Conservation (phyloP, 192 early-diverging fungal genomes). For the Coemansia sp. region DNA sequence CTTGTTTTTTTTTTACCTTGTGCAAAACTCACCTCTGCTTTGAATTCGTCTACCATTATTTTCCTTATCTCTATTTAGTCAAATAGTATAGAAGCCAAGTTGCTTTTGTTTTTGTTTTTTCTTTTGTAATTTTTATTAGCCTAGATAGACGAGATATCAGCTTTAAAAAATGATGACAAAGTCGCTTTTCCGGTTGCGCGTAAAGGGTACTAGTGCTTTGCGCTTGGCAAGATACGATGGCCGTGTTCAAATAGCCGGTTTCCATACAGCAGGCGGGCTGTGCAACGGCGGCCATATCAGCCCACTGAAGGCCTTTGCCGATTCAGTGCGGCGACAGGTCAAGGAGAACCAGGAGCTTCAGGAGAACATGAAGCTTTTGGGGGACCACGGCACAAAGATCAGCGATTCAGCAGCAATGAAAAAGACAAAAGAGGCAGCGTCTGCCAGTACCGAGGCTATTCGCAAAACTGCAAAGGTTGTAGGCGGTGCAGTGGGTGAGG, state of each 20-base stretch:
- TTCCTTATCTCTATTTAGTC: background rate
- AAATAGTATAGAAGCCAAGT: background rate
- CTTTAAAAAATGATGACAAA: constrained; percentile 19
- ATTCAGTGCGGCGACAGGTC: constrained; percentile 88
- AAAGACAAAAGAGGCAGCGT: constrained; percentile 74
- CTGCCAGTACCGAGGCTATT: constrained; percentile 59
- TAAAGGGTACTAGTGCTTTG: constrained; percentile 5
- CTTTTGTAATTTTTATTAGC: background rate
- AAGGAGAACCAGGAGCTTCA: constrained; percentile 94
- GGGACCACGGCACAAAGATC: constrained; percentile 77
- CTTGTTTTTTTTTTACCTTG: background rate
- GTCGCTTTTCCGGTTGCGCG: constrained; percentile 28
- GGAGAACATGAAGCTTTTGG: constrained; percentile 85
- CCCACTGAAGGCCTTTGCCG: constrained; percentile 79
- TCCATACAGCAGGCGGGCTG: constrained; percentile 35
- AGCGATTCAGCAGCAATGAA: constrained; percentile 85
- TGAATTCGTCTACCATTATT: too few relatives aligned
- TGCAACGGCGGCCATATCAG: constrained; percentile 51
- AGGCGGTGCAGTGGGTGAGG: constrained; percentile 62
- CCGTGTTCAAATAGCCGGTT: constrained; percentile 9
- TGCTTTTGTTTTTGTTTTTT: background rate
- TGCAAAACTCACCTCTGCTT: background rate
- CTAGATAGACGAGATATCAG: background rate
- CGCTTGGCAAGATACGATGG: background rate
- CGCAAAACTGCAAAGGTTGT: constrained; percentile 72